A percentile compares a stretch with the other conserved stretches of the same genome.
phyloP scores from a whole-genome alignment of 2,329 filamentous ascomycete genomes.

The Penicillium sumatraense region DNA sequence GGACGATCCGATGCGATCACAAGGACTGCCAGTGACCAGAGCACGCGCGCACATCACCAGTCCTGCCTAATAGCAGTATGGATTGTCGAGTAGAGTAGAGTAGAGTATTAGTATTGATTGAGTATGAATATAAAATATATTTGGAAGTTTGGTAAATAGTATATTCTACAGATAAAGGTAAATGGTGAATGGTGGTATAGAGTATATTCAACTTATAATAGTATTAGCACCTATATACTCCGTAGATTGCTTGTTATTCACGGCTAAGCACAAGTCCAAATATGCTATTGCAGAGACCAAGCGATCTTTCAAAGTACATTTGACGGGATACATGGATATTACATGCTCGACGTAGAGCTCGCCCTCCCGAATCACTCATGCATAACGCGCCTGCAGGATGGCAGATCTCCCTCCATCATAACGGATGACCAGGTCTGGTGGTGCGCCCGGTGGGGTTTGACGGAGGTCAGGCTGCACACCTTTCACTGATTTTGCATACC shows the following conservation, averaged over 20 bases:
- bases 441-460: background rate
- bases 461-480: background rate
- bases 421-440: constrained; percentile 1
- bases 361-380: no score
- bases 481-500: background rate
- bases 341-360: background rate
- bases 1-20: constrained; percentile 20
- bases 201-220: no score
- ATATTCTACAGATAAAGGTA: background rate
- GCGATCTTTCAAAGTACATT: background rate
- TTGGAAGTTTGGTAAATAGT: background rate
- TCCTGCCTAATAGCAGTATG: no score
- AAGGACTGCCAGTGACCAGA: constrained; percentile 5
- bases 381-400: background rate
- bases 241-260: no score
- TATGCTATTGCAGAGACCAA: background rate
- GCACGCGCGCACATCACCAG: constrained; percentile 18
- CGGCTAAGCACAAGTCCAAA: background rate
- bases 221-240: no score
- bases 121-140: background rate
- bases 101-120: background rate
- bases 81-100: background rate
- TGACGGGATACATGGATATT: background rate
- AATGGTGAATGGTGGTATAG: background rate
- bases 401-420: background rate